A percentile compares a stretch with the other conserved stretches of the same genome.
Conservation (phyloP, 148 eudicot genomes). For the Bassia scoparia region DNA sequence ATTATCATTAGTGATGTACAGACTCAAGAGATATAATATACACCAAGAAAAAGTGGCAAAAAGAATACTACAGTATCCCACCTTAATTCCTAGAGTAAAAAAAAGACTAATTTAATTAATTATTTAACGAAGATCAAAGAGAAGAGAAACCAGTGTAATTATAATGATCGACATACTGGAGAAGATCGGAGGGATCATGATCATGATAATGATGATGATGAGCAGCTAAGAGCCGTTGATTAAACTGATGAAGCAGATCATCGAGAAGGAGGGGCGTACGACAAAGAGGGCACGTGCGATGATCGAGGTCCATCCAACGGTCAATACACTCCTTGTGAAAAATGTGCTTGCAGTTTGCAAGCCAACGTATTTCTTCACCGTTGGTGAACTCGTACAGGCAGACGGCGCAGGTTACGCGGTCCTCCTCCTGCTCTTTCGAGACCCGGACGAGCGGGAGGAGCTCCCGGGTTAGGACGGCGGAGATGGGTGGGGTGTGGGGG, state of each 20-base stretch:
- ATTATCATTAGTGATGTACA: conserved; percentile 23
- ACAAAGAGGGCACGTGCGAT: conserved; percentile 44
- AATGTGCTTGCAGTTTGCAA: conserved; percentile 40
- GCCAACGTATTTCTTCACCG: conserved; percentile 35
- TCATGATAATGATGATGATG: neutral
- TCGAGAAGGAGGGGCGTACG: conserved; percentile 32
- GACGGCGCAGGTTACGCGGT: conserved; percentile 29
- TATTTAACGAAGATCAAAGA: neutral
- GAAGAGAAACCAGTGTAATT: conserved; percentile 24
- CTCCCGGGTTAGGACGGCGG: conserved; percentile 28
- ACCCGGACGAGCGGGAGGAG: conserved; percentile 23
- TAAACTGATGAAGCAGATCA: conserved; percentile 21
- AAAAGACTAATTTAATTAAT: neutral
- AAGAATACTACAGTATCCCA: neutral
- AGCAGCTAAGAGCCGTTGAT: conserved; percentile 27
- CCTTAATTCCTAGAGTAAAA: neutral
- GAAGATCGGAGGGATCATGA: neutral
- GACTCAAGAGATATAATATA: conserved; percentile 15
- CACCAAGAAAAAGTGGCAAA: neutral
- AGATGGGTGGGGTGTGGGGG: neutral
- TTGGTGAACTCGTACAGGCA: conserved; percentile 35
- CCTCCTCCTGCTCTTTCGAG: conserved; percentile 16
- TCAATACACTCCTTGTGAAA: conserved; percentile 43
- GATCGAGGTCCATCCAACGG: conserved; percentile 57
- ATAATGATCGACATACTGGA: conserved; percentile 15